A percentile compares a stretch with the other conserved stretches of the same genome.
Evolutionary conservation across 75 land plant genomes (phyloP).

Genomic region (Azolla pinnata): DNA sequence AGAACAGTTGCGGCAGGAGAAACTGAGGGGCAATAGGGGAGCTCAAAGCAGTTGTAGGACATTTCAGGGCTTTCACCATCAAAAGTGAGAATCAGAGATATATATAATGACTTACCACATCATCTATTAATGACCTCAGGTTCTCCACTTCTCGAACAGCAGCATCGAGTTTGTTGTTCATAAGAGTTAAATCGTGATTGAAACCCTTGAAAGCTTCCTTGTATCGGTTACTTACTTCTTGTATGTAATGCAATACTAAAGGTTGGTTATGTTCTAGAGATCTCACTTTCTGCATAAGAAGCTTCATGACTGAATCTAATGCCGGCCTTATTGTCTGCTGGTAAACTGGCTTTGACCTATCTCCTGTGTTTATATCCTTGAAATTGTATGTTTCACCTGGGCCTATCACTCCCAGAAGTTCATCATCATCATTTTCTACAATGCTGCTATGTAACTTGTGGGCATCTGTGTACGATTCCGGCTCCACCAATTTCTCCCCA

Average conservation of each 20-base stretch:
- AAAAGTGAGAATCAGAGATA: no score
- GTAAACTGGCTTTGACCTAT: slow-evolving; percentile 9
- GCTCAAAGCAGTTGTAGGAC: no score
- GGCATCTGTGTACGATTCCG: not conserved
- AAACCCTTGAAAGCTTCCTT: slow-evolving; percentile 41
- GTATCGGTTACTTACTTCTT: slow-evolving; percentile 52
- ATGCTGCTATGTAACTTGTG: not conserved
- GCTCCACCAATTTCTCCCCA: not conserved
- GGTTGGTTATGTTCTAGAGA: slow-evolving; percentile 65
- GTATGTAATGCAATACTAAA: slow-evolving; percentile 58
- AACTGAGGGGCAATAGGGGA: no score
- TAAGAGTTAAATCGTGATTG: slow-evolving; percentile 38
- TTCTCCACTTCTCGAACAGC: not conserved
- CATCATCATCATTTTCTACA: slow-evolving; percentile 7
- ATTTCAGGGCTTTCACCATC: no score
- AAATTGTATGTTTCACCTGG: slow-evolving; percentile 9
- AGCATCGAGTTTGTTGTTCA: not conserved
- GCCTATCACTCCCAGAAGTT: slow-evolving; percentile 4
- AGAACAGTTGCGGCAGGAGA: no score
- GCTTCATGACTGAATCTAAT: slow-evolving; percentile 72
- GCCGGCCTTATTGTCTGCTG: slow-evolving; percentile 47
- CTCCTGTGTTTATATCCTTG: slow-evolving; percentile 26
- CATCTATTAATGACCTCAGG: not conserved
- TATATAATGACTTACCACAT: not conserved
- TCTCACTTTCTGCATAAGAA: slow-evolving; percentile 84